phyloP scores from a whole-genome alignment of 805 yeast genomes.

The Metschnikowia borealis region DNA sequence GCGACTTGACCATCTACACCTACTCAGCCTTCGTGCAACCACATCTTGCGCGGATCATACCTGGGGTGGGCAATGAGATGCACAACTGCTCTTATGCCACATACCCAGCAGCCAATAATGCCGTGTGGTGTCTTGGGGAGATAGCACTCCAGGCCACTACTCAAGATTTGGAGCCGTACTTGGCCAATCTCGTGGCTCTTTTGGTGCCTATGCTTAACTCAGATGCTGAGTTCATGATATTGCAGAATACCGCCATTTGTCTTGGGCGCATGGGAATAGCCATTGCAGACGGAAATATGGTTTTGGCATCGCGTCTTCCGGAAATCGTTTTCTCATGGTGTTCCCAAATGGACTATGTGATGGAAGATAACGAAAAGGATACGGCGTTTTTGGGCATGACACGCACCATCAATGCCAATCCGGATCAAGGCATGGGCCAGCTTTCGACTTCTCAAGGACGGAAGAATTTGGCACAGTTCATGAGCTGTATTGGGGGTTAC shows the following conservation, averaged over 20 bases:
- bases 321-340: slow-evolving; percentile 69
- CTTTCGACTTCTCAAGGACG: slow-evolving; percentile 42
- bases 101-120: slow-evolving; percentile 74
- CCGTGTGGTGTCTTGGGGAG: slow-evolving; percentile 93
- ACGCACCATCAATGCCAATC: slow-evolving; percentile 59
- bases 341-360: slow-evolving; percentile 57
- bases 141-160: slow-evolving; percentile 57
- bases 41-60: slow-evolving; percentile 48
- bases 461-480: slow-evolving; percentile 47
- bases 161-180: slow-evolving; percentile 47
- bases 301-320: slow-evolving; percentile 52
- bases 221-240: slow-evolving; percentile 57
- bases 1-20: slow-evolving; percentile 75
- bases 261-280: slow-evolving; percentile 76
- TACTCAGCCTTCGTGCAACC: slow-evolving; percentile 45
- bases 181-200: slow-evolving; percentile 50
- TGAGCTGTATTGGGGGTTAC: slow-evolving; percentile 58
- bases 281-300: slow-evolving; percentile 40
- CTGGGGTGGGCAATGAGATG: slow-evolving; percentile 68
- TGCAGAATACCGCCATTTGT: slow-evolving; percentile 87
- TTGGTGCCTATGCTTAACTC: slow-evolving; percentile 59
- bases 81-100: slow-evolving; percentile 47
- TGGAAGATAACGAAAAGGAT: slow-evolving; percentile 85
- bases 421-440: slow-evolving; percentile 53
- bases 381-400: slow-evolving; percentile 84